Conservation (phyloP, 192 early-diverging fungal species). For the Coemansia sp. region DNA sequence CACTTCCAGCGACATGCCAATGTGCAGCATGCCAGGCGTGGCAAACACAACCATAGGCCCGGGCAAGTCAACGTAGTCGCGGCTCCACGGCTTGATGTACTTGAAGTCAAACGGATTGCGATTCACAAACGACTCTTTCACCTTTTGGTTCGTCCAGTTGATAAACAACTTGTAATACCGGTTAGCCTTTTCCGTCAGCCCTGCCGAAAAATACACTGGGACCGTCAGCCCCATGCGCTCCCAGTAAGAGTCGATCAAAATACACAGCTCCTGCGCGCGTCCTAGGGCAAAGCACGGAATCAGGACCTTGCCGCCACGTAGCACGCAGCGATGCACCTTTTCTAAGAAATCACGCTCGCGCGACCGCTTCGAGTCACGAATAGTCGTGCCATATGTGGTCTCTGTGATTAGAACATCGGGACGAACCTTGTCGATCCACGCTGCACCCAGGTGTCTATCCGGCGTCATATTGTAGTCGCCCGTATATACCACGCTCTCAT, state of each 20-base stretch:
- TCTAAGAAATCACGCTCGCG: constrained; percentile 92
- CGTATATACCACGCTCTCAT: constrained; percentile 81
- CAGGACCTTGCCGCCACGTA: constrained; percentile 82
- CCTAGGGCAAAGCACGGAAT: constrained; percentile 99
- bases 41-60: constrained; percentile 97
- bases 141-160: constrained; percentile 98
- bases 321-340: constrained; percentile 81
- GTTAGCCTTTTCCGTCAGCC: constrained; percentile 91
- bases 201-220: constrained; percentile 96
- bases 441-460: constrained; percentile 88
- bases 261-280: constrained; percentile 96
- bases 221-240: constrained; percentile 84
- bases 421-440: constrained; percentile 92
- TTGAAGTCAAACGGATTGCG: constrained; percentile 98
- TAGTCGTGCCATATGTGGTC: constrained; percentile 95
- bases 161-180: constrained; percentile 97
- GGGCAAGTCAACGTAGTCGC: constrained; percentile 68
- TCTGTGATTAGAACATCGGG: constrained; percentile 97
- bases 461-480: constrained; percentile 93
- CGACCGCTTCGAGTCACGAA: constrained; percentile 89
- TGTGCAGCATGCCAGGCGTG: constrained; percentile 97
- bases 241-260: constrained; percentile 95
- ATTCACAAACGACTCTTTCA: constrained; percentile 89
- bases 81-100: constrained; percentile 84
- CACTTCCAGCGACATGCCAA: constrained; percentile 89